Evolutionary conservation across 2,329 filamentous ascomycete species (phyloP).

Genomic region (Aspergillus intermedius): DNA sequence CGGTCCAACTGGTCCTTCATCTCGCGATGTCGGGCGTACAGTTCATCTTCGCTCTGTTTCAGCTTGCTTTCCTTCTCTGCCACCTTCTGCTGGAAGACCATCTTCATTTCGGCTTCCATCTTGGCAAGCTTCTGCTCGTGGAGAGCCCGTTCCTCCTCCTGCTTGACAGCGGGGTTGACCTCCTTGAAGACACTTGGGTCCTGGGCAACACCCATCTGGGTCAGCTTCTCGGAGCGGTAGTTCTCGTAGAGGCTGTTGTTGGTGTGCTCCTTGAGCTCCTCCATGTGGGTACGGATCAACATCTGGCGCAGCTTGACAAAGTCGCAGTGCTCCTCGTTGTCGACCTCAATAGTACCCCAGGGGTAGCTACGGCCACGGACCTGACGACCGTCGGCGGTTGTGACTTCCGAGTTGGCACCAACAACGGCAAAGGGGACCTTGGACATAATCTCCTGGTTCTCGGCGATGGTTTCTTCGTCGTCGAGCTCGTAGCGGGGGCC

Average conservation of each 20-base stretch:
- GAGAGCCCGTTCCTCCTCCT: conserved; percentile 94
- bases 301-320: conserved; percentile 99
- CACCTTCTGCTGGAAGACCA: conserved; percentile 99
- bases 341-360: conserved; percentile 97
- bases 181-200: conserved; percentile 99
- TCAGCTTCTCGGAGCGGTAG: conserved; percentile 99
- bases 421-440: conserved; percentile 99
- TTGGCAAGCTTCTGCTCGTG: conserved; percentile 99
- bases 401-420: conserved; percentile 91
- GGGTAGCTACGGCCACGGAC: conserved; percentile 94
- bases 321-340: conserved; percentile 99
- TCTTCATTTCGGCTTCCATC: conserved; percentile 99
- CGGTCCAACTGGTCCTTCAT: conserved; percentile 99
- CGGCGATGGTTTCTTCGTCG: conserved; percentile 97
- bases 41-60: conserved; percentile 97
- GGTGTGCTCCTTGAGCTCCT: conserved; percentile 99
- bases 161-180: conserved; percentile 99
- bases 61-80: conserved; percentile 99
- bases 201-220: conserved; percentile 95
- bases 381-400: conserved; percentile 84
- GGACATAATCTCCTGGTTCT: conserved; percentile 99
- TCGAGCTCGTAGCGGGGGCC: conserved; percentile 97
- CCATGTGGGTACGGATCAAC: conserved; percentile 99
- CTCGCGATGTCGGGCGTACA: conserved; percentile 95
- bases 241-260: conserved; percentile 99